A percentile compares a stretch with the other conserved stretches of the same genome.
These are phyloP conservation scores for Cryphonectria radicalis DNA, from an alignment of 2,329 filamentous ascomycete species.

Conservation along the genomic window DNA sequence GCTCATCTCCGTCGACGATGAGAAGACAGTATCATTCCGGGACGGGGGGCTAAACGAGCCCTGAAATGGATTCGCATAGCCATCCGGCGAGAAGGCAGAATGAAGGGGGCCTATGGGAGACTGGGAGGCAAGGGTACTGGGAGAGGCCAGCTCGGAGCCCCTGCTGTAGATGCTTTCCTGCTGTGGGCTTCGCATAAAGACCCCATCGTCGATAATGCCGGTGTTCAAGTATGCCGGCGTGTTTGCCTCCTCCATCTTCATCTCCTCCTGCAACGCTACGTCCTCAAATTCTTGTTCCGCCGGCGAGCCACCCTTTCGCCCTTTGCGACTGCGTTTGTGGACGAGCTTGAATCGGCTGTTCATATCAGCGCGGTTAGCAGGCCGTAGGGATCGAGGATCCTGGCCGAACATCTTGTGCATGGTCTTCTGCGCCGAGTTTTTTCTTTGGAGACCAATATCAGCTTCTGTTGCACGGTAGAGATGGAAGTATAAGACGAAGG, in stretches of 20 bases:
- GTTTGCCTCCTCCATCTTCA: conserved; percentile 23
- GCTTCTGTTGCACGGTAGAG: conserved; percentile 16
- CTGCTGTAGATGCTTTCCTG: conserved; percentile 13
- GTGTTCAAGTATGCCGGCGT: conserved; percentile 24
- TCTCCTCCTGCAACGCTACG: not conserved
- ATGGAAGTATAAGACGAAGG: not conserved
- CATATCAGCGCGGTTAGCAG: conserved; percentile 56
- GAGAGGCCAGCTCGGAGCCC: conserved; percentile 22
- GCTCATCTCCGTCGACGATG: conserved; percentile 45
- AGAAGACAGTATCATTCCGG: conserved; percentile 40
- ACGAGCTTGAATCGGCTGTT: conserved; percentile 49
- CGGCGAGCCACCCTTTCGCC: conserved; percentile 29
- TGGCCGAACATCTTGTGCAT: conserved; percentile 61
- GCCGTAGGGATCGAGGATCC: conserved; percentile 61
- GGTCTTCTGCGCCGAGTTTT: conserved; percentile 63
- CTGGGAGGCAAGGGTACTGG: conserved; percentile 20
- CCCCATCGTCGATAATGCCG: conserved; percentile 16
- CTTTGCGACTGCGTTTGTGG: conserved; percentile 41
- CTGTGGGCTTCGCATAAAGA: conserved; percentile 19
- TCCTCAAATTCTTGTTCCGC: conserved; percentile 25
- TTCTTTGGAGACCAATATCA: conserved; percentile 44
- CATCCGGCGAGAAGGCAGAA: conserved; percentile 20
- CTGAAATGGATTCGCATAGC: conserved; percentile 17
- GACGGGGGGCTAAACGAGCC: conserved; percentile 35
- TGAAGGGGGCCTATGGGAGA: conserved; percentile 13